Percentiles rank a stretch among this genome's conserved stretches.
phyloP scores from a whole-genome alignment of 2,329 filamentous ascomycete genomes.

The Verticillium isaacii region DNA sequence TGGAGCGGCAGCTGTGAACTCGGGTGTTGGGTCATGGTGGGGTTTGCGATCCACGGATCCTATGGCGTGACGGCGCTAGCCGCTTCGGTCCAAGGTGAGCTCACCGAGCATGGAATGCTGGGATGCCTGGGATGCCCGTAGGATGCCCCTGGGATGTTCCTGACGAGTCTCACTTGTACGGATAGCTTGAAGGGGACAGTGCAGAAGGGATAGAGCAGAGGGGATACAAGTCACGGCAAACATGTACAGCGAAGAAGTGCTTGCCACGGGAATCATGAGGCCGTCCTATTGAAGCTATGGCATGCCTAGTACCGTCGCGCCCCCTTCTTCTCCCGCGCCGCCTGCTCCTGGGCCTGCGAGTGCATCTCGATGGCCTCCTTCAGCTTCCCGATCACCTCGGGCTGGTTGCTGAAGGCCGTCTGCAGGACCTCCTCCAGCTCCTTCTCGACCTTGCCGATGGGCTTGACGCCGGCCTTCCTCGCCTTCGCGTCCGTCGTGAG shows the following conservation, averaged over 20 bases:
- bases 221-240: no score
- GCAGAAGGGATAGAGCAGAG: no score
- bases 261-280: no score
- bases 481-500: slow-evolving; percentile 44
- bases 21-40: background rate
- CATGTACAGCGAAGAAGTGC: no score
- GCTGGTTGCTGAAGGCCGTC: slow-evolving; percentile 54
- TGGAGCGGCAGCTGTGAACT: background rate
- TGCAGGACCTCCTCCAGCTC: slow-evolving; percentile 54
- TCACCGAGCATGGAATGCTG: background rate
- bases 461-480: slow-evolving; percentile 43
- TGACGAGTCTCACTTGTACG: no score
- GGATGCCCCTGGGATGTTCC: no score
- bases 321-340: slow-evolving; percentile 27
- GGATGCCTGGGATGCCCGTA: no score
- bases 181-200: no score
- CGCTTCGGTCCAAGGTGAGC: background rate
- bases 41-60: background rate
- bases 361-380: slow-evolving; percentile 58
- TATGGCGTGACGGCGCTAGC: background rate
- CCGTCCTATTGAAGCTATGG: background rate
- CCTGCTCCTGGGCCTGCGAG: slow-evolving; percentile 46
- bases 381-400: slow-evolving; percentile 53
- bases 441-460: slow-evolving; percentile 46
- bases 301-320: slow-evolving; percentile 9